Percentiles rank a stretch among this genome's conserved stretches.
phyloP scores from a whole-genome alignment of 306 rosid species.

The Cicer judaicum region DNA sequence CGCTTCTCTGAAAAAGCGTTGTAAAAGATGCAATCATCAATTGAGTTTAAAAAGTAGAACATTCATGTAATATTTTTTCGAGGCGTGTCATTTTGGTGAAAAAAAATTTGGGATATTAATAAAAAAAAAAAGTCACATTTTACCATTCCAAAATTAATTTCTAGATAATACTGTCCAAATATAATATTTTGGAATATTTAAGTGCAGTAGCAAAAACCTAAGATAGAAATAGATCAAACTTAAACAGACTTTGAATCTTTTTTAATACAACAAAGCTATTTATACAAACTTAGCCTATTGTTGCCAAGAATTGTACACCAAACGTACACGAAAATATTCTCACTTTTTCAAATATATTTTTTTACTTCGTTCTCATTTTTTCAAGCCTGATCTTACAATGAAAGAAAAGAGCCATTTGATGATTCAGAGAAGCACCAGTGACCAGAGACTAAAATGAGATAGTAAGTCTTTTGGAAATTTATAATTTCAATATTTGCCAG shows the following conservation, averaged over 20 bases:
- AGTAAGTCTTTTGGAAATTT: constrained; percentile 1
- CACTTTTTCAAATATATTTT: not conserved
- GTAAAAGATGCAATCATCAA: no score
- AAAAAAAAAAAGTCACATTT: no score
- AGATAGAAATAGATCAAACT: no score
- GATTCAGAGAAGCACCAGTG: constrained; percentile 2
- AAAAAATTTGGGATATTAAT: no score
- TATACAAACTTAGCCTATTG: not conserved
- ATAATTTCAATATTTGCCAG: constrained; percentile 9
- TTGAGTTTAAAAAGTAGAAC: no score
- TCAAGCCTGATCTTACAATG: not conserved
- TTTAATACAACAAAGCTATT: not conserved
- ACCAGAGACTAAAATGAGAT: not conserved
- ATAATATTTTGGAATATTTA: no score
- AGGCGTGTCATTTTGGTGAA: no score
- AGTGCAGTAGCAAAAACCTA: no score
- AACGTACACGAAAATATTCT: not conserved
- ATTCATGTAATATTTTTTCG: no score
- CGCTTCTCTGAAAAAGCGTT: no score
- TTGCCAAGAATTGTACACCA: not conserved
- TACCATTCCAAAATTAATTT: no score
- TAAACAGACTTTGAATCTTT: not conserved
- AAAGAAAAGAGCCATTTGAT: not conserved
- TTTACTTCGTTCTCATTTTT: not conserved
- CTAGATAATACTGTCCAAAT: no score